Percentiles rank a stretch among this genome's conserved stretches.
phyloP scores from a whole-genome alignment of 2,329 filamentous ascomycete genomes.

The Hymenoscyphus repandus region DNA sequence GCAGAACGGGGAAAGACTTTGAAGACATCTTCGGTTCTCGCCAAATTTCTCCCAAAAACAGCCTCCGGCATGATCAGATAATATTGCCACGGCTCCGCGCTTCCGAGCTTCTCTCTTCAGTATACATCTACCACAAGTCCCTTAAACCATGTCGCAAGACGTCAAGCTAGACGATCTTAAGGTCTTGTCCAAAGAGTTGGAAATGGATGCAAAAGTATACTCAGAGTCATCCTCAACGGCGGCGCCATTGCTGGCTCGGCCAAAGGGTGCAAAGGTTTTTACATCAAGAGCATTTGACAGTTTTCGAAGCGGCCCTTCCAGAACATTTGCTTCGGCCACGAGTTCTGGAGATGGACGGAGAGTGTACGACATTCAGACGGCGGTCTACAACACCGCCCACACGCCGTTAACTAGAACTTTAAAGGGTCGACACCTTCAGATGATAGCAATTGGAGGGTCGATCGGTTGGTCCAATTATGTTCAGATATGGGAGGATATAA shows the following conservation, averaged over 20 bases:
- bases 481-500: neutral
- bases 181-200: neutral
- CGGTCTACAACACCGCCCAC: slow-evolving; percentile 59
- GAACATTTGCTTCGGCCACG: slow-evolving; percentile 14
- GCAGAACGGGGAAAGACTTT: no score
- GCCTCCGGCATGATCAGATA: neutral
- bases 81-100: neutral
- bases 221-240: slow-evolving; percentile 23
- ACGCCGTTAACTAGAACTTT: slow-evolving; percentile 70
- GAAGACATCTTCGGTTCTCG: no score
- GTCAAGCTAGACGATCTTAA: slow-evolving; percentile 3
- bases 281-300: slow-evolving; percentile 23
- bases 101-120: neutral
- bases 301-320: slow-evolving; percentile 22
- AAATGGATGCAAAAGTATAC: slow-evolving; percentile 20
- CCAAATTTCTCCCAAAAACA: neutral
- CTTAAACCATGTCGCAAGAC: slow-evolving; percentile 1
- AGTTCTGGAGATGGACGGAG: slow-evolving; percentile 25
- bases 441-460: slow-evolving; percentile 94
- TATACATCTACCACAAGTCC: neutral
- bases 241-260: slow-evolving; percentile 22
- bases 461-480: slow-evolving; percentile 52
- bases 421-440: slow-evolving; percentile 84
- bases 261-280: slow-evolving; percentile 15
- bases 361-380: slow-evolving; percentile 61